phyloP scores from a whole-genome alignment of 2,329 filamentous ascomycete genomes.

The Colletotrichum sp. region DNA sequence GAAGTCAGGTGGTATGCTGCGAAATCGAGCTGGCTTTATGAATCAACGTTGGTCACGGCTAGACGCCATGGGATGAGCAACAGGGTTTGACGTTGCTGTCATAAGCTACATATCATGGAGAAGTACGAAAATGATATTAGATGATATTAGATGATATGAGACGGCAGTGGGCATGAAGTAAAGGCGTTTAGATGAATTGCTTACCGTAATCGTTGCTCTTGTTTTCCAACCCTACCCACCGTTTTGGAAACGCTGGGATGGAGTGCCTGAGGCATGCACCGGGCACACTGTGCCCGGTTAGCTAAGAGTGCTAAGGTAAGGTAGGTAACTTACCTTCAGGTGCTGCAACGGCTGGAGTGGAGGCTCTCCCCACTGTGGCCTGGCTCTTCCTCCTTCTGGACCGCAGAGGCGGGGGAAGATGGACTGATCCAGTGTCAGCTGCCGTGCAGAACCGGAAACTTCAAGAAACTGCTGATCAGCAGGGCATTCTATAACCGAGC shows the following conservation, averaged over 20 bases:
- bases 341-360: not conserved
- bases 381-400: not conserved
- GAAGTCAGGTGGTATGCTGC: not conserved
- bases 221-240: not conserved
- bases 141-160: not conserved
- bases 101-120: not conserved
- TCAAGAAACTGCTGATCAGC: slow-evolving; percentile 1
- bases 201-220: not conserved
- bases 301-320: too few relatives aligned
- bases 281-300: too few relatives aligned
- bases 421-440: slow-evolving; percentile 5
- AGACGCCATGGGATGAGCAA: not conserved
- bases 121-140: not conserved
- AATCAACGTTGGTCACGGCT: not conserved
- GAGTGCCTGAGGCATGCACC: not conserved
- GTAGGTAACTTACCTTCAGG: too few relatives aligned
- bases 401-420: not conserved
- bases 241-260: not conserved
- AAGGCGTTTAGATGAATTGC: not conserved
- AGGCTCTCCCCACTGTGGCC: not conserved
- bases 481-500: not conserved
- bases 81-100: not conserved
- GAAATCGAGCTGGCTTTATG: not conserved
- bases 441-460: not conserved
- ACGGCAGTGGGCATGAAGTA: not conserved